Conservation (phyloP, 179 eudicot species). For the Actinidia arguta region DNA sequence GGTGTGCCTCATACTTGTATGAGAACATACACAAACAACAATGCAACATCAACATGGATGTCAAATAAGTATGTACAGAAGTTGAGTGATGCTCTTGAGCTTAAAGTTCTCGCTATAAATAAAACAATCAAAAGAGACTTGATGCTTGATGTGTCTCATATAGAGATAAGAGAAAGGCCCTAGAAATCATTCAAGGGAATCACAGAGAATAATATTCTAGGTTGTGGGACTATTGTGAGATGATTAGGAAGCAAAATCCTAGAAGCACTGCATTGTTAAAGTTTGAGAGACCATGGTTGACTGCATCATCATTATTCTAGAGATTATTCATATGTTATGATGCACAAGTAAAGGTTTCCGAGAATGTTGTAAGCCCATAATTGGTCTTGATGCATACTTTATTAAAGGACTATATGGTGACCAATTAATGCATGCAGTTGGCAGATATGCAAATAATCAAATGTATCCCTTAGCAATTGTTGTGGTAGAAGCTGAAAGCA, state of each 20-base stretch:
- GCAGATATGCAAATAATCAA: neutral
- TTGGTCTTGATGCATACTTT: neutral
- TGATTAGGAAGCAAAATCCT: neutral
- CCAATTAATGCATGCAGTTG: neutral
- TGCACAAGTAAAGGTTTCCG: neutral
- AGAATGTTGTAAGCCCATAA: neutral
- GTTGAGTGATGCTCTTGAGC: no score
- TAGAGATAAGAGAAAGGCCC: neutral
- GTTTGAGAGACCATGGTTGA: neutral
- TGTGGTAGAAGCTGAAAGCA: neutral
- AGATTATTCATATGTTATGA: neutral
- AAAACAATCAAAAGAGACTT: neutral
- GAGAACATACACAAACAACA: no score
- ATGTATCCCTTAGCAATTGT: neutral
- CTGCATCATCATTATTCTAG: neutral
- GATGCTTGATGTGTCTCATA: neutral
- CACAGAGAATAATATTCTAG: neutral
- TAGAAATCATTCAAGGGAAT: neutral
- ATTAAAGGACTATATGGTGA: neutral
- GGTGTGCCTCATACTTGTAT: no score
- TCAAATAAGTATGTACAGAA: no score
- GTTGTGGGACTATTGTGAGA: neutral
- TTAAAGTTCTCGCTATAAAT: neutral
- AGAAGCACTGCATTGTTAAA: neutral
- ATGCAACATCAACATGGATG: no score